Evolutionary conservation across 2,329 filamentous ascomycete species (phyloP).

Genomic region (Cordyceps pruinosa): DNA sequence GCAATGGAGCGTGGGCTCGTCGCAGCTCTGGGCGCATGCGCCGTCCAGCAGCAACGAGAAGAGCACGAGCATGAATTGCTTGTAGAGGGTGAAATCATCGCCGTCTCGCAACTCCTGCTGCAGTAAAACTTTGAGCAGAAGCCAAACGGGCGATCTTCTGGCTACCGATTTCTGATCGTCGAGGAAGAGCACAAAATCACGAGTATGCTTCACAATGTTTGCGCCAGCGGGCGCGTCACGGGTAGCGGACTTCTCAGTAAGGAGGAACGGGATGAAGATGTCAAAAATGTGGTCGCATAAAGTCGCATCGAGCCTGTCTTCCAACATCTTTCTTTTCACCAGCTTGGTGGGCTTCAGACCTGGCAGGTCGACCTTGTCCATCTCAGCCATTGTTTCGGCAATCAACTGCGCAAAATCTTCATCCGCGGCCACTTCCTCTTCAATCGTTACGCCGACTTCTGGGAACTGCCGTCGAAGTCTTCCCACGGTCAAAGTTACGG

Average conservation of each 20-base stretch:
- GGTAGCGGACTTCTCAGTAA: not conserved
- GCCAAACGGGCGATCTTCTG: constrained; percentile 43
- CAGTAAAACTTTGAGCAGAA: constrained; percentile 43
- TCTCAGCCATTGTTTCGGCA: not conserved
- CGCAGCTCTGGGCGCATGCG: constrained; percentile 12
- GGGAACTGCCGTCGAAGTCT: constrained; percentile 2
- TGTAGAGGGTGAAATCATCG: constrained; percentile 32
- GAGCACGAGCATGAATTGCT: constrained; percentile 43
- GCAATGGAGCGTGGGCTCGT: constrained; percentile 26
- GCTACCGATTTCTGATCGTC: not conserved
- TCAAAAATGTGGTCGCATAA: not conserved
- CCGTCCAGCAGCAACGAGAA: constrained; percentile 30
- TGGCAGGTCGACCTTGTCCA: not conserved
- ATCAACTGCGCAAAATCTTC: not conserved
- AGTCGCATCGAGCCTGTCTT: not conserved
- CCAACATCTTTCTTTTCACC: not conserved
- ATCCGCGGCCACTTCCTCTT: not conserved
- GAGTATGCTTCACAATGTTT: constrained; percentile 2
- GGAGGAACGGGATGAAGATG: not conserved
- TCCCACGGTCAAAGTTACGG: not conserved
- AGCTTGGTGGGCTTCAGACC: not conserved
- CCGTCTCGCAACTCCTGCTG: constrained; percentile 25
- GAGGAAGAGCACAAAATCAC: not conserved
- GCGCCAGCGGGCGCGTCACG: not conserved
- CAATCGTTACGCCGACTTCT: not conserved